Conservation (phyloP, 2,329 filamentous ascomycete genomes). For the Fusarium transvaalense region DNA sequence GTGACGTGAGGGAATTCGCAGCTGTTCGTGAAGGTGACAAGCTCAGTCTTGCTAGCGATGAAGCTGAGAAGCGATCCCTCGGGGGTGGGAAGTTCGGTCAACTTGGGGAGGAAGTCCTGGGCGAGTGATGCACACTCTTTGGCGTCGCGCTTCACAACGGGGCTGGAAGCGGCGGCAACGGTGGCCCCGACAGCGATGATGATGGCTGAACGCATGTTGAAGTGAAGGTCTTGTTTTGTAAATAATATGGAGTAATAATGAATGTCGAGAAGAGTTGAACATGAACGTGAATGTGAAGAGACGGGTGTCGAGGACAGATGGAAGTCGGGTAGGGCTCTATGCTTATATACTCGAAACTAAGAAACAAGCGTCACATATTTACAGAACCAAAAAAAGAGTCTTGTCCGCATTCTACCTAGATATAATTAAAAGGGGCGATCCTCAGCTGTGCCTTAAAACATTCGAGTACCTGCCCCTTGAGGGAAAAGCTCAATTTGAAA, state of each 20-base stretch:
- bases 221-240: background rate
- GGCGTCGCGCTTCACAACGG: conserved; percentile 36
- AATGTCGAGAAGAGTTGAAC: too few species aligned
- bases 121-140: conserved; percentile 42
- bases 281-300: background rate
- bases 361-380: background rate
- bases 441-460: background rate
- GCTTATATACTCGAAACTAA: background rate
- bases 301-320: background rate
- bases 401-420: background rate
- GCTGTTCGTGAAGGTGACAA: conserved; percentile 34
- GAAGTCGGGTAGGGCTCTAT: too few species aligned
- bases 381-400: background rate
- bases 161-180: conserved; percentile 20
- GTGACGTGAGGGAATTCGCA: conserved; percentile 48
- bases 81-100: conserved; percentile 43
- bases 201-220: conserved; percentile 27
- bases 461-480: background rate
- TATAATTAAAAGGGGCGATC: background rate
- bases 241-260: background rate
- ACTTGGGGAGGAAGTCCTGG: conserved; percentile 30
- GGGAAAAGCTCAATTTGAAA: background rate
- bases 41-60: conserved; percentile 39
- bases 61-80: conserved; percentile 34
- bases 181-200: conserved; percentile 27